Evolutionary conservation across 345 rosid species (phyloP).

Genomic region (Trapa incisa): DNA sequence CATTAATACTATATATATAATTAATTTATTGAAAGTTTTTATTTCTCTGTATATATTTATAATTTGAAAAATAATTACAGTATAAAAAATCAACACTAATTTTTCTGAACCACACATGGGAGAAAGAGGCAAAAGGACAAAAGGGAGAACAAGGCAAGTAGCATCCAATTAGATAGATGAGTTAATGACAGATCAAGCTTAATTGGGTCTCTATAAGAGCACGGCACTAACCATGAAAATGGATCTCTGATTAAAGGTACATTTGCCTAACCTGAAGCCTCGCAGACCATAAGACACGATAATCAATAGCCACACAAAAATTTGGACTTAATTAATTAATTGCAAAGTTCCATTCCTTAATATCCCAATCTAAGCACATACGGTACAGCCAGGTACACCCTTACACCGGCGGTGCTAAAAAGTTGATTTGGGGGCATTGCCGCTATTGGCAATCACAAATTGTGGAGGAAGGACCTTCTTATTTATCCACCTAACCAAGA

Average conservation of each 20-base stretch:
- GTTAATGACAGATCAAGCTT: neutral
- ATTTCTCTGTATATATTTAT: too few relatives aligned
- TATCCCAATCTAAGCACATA: slow-evolving; percentile 1
- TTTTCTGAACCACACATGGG: neutral
- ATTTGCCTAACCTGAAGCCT: neutral
- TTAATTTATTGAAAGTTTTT: too few relatives aligned
- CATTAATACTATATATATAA: too few relatives aligned
- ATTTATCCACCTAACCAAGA: too few relatives aligned
- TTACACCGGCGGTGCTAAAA: slow-evolving; percentile 4
- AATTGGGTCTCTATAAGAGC: neutral
- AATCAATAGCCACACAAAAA: slow-evolving; percentile 1
- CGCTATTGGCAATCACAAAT: slow-evolving; percentile 10
- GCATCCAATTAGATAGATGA: neutral
- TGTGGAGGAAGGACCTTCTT: neutral
- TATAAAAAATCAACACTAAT: neutral
- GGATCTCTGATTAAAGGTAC: neutral
- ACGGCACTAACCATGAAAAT: neutral
- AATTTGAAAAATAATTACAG: too few relatives aligned
- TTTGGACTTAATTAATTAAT: too few relatives aligned
- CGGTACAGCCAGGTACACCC: neutral
- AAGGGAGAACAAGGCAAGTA: slow-evolving; percentile 1
- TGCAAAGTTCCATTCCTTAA: neutral
- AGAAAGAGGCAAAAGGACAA: neutral
- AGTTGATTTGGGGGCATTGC: slow-evolving; percentile 6
- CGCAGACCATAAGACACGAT: neutral